Conservation (phyloP, 352 stramenopile species). For the Pythium guiyangense region DNA sequence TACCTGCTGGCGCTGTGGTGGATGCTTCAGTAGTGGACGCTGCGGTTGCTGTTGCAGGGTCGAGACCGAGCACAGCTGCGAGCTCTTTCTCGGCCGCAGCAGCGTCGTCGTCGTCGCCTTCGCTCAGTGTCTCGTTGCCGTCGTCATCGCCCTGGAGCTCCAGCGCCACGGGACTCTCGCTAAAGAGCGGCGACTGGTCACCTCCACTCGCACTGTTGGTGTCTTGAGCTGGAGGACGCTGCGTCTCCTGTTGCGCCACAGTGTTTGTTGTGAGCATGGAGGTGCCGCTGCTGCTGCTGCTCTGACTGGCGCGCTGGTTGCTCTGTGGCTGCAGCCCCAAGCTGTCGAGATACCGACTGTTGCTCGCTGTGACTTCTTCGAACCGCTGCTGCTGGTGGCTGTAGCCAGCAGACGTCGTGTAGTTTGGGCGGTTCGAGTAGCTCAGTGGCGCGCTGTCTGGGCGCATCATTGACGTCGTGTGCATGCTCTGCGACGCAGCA, state of each 20-base stretch:
- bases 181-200: no score
- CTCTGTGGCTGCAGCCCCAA: background rate
- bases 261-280: background rate
- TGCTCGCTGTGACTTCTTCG: no score
- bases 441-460: no score
- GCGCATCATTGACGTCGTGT: no score
- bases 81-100: background rate
- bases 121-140: background rate
- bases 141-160: background rate
- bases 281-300: background rate
- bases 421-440: no score
- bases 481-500: no score
- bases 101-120: background rate
- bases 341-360: no score
- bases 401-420: no score
- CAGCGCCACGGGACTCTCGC: no score
- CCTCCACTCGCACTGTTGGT: background rate
- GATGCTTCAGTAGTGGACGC: background rate
- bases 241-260: no score
- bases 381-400: no score
- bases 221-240: background rate
- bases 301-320: background rate
- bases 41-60: background rate
- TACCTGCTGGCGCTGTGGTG: background rate
- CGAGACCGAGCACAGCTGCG: background rate